These are phyloP conservation scores for Nakazawaea peltata DNA, from an alignment of 805 yeast species.

Conservation along the genomic window DNA sequence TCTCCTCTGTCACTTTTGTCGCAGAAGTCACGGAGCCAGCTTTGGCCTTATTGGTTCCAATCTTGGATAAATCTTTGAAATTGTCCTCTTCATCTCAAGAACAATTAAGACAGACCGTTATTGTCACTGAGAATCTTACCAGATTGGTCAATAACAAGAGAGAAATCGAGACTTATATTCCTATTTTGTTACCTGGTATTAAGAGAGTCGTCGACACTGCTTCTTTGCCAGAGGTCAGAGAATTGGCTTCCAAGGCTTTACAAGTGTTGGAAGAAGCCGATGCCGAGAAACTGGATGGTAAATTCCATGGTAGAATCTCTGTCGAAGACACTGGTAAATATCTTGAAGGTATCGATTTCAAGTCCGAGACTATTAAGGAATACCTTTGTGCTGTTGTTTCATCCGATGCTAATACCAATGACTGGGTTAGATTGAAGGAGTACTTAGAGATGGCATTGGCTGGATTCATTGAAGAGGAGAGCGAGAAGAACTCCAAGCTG, in stretches of 20 bases:
- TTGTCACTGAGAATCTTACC: conserved; percentile 91
- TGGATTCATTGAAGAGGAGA: conserved; percentile 23
- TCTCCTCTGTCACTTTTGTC: conserved; percentile 91
- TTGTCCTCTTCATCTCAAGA: conserved; percentile 89
- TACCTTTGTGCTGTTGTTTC: conserved; percentile 49
- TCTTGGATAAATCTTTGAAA: conserved; percentile 80
- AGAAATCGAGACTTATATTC: conserved; percentile 85
- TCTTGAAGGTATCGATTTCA: conserved; percentile 21
- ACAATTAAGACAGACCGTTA: conserved; percentile 92
- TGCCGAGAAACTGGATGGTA: conserved; percentile 55
- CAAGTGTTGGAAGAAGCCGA: conserved; percentile 78
- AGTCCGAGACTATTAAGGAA: conserved; percentile 30
- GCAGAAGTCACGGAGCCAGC: conserved; percentile 99
- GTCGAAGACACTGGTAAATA: conserved; percentile 43
- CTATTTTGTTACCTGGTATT: conserved; percentile 85
- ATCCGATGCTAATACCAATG: conserved; percentile 64
- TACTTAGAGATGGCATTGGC: conserved; percentile 37
- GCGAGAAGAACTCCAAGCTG: conserved; percentile 30
- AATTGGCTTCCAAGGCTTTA: conserved; percentile 81
- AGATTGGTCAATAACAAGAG: conserved; percentile 89
- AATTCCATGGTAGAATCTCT: conserved; percentile 69
- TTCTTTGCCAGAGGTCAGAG: conserved; percentile 93
- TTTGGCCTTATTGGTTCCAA: conserved; percentile 82
- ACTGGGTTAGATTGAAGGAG: conserved; percentile 55
- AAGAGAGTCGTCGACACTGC: conserved; percentile 84